phyloP scores from a whole-genome alignment of 164 flowering plant genomes.

The Aristolochia contorta region DNA sequence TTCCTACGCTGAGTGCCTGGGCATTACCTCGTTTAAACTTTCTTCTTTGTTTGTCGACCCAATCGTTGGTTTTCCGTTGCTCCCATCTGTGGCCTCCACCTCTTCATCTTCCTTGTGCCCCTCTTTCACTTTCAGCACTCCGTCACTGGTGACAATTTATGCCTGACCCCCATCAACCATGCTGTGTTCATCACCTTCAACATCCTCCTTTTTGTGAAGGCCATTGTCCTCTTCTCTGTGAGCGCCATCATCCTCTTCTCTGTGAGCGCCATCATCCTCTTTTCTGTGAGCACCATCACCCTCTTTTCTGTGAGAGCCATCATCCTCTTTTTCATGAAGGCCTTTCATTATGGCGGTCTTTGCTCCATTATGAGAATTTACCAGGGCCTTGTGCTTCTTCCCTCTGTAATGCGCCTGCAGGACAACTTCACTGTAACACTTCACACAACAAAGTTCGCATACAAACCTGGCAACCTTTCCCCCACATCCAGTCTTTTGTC shows the following conservation, averaged over 20 bases:
- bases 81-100: not conserved
- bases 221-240: not conserved
- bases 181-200: not conserved
- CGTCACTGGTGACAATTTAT: not conserved
- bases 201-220: not conserved
- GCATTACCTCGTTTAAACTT: too few relatives aligned
- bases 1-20: too few relatives aligned
- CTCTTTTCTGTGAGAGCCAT: not conserved
- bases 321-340: not conserved
- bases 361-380: not conserved
- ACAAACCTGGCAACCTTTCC: not conserved
- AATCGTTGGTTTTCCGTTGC: too few relatives aligned
- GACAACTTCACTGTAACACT: slow-evolving; percentile 1
- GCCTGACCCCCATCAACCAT: not conserved
- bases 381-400: slow-evolving; percentile 4
- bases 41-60: too few relatives aligned
- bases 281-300: not conserved
- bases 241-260: not conserved
- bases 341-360: not conserved
- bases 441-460: slow-evolving; percentile 2
- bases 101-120: not conserved
- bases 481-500: not conserved
- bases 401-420: slow-evolving; percentile 1
- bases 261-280: not conserved
- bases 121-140: not conserved